phyloP scores from a whole-genome alignment of 2,329 filamentous ascomycete species.

The Furcasterigmium sp. region DNA sequence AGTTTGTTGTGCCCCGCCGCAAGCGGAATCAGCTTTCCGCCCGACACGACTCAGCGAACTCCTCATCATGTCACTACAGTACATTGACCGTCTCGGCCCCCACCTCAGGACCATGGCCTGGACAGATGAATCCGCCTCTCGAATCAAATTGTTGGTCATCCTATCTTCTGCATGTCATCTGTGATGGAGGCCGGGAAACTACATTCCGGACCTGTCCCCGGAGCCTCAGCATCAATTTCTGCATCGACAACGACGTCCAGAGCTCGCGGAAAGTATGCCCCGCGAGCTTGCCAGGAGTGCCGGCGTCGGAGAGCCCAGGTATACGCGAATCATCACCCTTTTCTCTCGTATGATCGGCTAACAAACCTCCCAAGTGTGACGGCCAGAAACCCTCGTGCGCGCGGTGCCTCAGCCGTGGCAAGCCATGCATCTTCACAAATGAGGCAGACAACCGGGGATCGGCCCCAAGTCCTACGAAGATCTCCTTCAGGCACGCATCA shows the following conservation, averaged over 20 bases:
- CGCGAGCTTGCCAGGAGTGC: conserved; percentile 28
- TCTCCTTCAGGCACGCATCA: conserved; percentile 24
- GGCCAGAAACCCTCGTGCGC: conserved; percentile 23
- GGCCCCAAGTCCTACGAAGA: conserved; percentile 28
- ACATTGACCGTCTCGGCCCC: too few species aligned
- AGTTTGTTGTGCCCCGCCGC: too few species aligned
- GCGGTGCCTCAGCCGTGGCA: conserved; percentile 21
- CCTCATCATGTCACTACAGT: too few species aligned
- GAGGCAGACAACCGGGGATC: conserved; percentile 26
- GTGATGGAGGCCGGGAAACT: neutral
- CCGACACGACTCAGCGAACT: too few species aligned
- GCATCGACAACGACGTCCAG: too few species aligned
- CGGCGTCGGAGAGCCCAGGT: conserved; percentile 29
- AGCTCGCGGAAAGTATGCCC: conserved; percentile 12
- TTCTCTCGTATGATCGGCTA: neutral
- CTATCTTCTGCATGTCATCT: too few species aligned
- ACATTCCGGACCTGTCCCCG: neutral
- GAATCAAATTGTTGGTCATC: too few species aligned
- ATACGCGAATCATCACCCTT: neutral
- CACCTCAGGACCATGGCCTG: too few species aligned
- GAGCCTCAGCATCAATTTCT: too few species aligned
- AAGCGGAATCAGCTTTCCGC: too few species aligned
- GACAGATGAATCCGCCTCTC: too few species aligned
- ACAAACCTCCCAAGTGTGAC: conserved; percentile 20
- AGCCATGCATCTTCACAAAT: conserved; percentile 22